phyloP scores from a whole-genome alignment of 352 stramenopile species.

The Globisporangium abappressorium region DNA sequence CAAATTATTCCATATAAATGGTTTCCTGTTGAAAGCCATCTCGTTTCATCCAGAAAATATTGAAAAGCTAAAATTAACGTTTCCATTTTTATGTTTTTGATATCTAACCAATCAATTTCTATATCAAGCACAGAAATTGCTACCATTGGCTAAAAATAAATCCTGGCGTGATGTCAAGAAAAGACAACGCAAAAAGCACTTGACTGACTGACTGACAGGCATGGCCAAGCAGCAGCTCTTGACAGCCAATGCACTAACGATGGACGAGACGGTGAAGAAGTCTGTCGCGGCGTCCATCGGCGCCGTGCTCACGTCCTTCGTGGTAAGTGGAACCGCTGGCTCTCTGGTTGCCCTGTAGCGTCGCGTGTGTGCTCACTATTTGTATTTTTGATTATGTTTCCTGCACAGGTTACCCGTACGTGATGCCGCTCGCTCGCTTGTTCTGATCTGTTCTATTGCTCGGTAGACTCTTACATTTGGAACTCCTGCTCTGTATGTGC shows the following conservation, averaged over 20 bases:
- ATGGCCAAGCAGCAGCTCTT: constrained; percentile 5
- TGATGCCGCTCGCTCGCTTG: constrained; percentile 4
- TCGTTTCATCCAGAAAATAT: background rate
- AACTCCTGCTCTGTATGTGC: background rate
- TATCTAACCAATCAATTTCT: background rate
- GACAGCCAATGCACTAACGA: constrained; percentile 8
- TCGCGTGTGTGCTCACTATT: background rate
- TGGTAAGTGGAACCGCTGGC: constrained; percentile 32
- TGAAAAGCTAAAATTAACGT: background rate
- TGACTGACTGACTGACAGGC: background rate
- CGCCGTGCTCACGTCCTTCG: constrained; percentile 63
- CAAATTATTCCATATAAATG: background rate
- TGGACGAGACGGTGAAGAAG: constrained; percentile 76
- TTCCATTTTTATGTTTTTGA: background rate
- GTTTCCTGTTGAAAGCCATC: background rate
- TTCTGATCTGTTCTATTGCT: background rate
- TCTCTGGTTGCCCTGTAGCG: background rate
- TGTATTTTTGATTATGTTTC: background rate
- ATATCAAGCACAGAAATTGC: background rate
- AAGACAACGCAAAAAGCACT: background rate
- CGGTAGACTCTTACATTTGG: background rate
- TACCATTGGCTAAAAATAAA: background rate
- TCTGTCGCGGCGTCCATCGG: constrained; percentile 56
- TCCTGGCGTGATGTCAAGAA: background rate
- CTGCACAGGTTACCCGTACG: constrained; percentile 64